A percentile compares a stretch with the other conserved stretches of the same genome.
These are phyloP conservation scores for Babesia sp. DNA, from an alignment of 169 alveolate species.

Conservation along the genomic window DNA sequence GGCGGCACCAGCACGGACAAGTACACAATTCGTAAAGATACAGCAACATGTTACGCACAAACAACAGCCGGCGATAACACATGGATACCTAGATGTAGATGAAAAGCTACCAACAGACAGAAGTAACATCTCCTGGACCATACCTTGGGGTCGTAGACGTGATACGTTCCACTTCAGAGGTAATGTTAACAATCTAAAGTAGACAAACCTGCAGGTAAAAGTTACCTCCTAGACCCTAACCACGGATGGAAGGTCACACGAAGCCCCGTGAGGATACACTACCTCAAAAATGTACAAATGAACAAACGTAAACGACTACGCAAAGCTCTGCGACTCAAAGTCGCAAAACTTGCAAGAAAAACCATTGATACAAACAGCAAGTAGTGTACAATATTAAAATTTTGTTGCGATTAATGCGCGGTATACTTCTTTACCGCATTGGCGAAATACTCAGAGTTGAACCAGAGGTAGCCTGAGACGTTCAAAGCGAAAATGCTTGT, in stretches of 20 bases:
- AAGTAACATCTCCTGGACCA: constrained; percentile 48
- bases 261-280: constrained; percentile 50
- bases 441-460: constrained; percentile 32
- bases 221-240: constrained; percentile 34
- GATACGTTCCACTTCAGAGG: constrained; percentile 63
- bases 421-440: background rate
- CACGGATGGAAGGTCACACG: constrained; percentile 39
- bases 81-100: constrained; percentile 36
- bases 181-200: background rate
- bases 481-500: constrained; percentile 46
- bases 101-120: constrained; percentile 31
- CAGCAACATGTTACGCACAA: background rate
- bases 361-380: background rate
- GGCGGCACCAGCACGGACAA: background rate
- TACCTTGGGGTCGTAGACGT: constrained; percentile 60
- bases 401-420: constrained; percentile 1
- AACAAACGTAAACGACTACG: constrained; percentile 44
- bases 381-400: constrained; percentile 11
- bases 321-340: constrained; percentile 25
- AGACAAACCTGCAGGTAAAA: constrained; percentile 31
- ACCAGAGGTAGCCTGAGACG: constrained; percentile 61
- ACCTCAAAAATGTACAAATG: constrained; percentile 59
- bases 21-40: constrained; percentile 24
- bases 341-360: constrained; percentile 36
- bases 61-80: background rate